Conservation (phyloP, 1,139 yeast genomes). For the Blastobotrys persicus region DNA sequence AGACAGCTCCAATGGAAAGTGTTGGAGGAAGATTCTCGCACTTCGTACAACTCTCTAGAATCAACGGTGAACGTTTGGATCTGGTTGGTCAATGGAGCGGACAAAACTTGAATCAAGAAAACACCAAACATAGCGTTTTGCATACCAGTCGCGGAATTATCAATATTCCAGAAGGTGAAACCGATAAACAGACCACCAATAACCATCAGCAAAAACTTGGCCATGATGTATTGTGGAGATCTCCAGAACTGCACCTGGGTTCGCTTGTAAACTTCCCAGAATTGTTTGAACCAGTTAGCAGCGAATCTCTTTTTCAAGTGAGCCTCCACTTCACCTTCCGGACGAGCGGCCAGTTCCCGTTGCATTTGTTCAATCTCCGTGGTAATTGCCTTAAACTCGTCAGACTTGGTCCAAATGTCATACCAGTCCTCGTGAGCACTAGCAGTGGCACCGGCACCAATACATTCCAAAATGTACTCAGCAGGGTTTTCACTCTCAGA, state of each 20-base stretch:
- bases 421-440: slow-evolving; percentile 44
- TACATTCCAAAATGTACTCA: slow-evolving; percentile 60
- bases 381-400: slow-evolving; percentile 40
- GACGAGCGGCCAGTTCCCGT: slow-evolving; percentile 30
- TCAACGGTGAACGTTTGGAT: slow-evolving; percentile 47
- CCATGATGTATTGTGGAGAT: slow-evolving; percentile 45
- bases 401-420: slow-evolving; percentile 43
- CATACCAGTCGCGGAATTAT: slow-evolving; percentile 35
- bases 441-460: slow-evolving; percentile 71
- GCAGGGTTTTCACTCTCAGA: slow-evolving; percentile 58
- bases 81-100: slow-evolving; percentile 58
- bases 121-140: slow-evolving; percentile 41
- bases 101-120: slow-evolving; percentile 54
- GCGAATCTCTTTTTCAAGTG: slow-evolving; percentile 33
- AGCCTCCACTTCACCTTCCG: slow-evolving; percentile 22
- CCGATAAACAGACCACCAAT: slow-evolving; percentile 52
- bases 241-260: slow-evolving; percentile 44
- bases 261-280: slow-evolving; percentile 39
- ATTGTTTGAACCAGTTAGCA: slow-evolving; percentile 38
- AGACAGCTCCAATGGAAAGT: slow-evolving; percentile 59
- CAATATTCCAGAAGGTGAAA: slow-evolving; percentile 46
- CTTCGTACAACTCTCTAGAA: slow-evolving; percentile 54
- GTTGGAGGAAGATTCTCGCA: slow-evolving; percentile 58
- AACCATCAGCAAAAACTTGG: slow-evolving; percentile 47
- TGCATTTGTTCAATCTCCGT: slow-evolving; percentile 41